Evolutionary conservation across 2,329 filamentous ascomycete genomes (phyloP), one percentile per base, ranked within the genome.

Genomic region (Arachnopeziza araneosa): DNA sequence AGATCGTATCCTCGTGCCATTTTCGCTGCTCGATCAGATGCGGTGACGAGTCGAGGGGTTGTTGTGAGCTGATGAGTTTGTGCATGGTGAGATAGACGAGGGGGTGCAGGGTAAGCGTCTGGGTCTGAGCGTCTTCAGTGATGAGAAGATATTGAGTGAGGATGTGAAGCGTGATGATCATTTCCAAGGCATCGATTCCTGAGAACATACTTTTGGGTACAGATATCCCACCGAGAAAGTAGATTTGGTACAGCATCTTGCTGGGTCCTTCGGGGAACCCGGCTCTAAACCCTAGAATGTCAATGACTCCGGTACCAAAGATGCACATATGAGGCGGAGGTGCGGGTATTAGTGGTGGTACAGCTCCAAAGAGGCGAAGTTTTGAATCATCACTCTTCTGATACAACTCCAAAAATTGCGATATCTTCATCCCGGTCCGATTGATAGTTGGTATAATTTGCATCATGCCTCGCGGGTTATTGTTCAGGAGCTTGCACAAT

Each of bases 381-480:
- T 66, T 65, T 54, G 65, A 66, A 19, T 63, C 36, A 56, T 67
- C 64, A n/a, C 58, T 61, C 44, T 56, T 63, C 17, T 60, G 53
- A 52, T 65, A 69, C 32, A 69, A 54, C 12, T 65, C 56, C 8
- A 67, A 59, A 23, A 67, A 67, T 48, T 69, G 67, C 22, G 66
- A 62, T 9, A 65, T 54, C 14, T 64, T 66, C 66, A 69, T 69
- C 4, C 64, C 61, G 22, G 62, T 64, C 24, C 60, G 57, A 14
- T 66, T 69, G n/a, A 68, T 61, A 12, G 68, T 55, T 6, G 60
- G 58, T 50, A 64, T 63, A 22, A 63, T 60, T 52, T 69, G 67
- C 32, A 64, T 64, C 24, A 69, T 63, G 3, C 65, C 67, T 24
- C 65, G 62, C 8, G 66, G 67, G 23, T 65, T 50, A 36, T 59